These are phyloP conservation scores for Drechslerella stenobrocha DNA, from an alignment of 2,329 filamentous ascomycete species.

Conservation along the genomic window DNA sequence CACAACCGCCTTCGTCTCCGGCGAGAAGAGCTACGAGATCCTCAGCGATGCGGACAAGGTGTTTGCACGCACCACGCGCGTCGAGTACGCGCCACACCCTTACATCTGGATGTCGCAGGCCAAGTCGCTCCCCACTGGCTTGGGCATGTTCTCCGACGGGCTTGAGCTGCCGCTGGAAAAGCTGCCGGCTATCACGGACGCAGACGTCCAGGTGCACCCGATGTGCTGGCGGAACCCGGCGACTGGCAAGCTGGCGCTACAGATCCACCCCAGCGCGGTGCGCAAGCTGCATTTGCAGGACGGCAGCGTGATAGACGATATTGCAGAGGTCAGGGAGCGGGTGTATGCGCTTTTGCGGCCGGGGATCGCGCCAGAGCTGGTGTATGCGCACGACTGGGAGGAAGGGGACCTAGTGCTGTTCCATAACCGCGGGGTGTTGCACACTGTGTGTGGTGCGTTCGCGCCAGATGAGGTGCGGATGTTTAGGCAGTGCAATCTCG, in stretches of 20 bases:
- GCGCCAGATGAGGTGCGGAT: slow-evolving; percentile 71
- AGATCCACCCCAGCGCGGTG: slow-evolving; percentile 73
- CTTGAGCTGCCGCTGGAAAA: slow-evolving; percentile 65
- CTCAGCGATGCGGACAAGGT: slow-evolving; percentile 68
- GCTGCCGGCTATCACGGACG: slow-evolving; percentile 67
- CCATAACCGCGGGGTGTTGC: slow-evolving; percentile 74
- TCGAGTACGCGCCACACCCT: slow-evolving; percentile 77
- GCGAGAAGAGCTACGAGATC: slow-evolving; percentile 70
- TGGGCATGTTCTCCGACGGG: slow-evolving; percentile 70
- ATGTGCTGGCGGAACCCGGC: slow-evolving; percentile 78
- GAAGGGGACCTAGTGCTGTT: slow-evolving; percentile 77
- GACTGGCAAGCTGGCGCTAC: slow-evolving; percentile 69
- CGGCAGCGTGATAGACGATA: slow-evolving; percentile 70
- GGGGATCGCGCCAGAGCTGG: slow-evolving; percentile 68
- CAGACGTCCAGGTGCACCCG: slow-evolving; percentile 71
- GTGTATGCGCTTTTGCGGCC: slow-evolving; percentile 73
- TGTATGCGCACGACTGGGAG: slow-evolving; percentile 77
- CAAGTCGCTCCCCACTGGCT: slow-evolving; percentile 68
- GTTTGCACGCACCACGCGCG: slow-evolving; percentile 67
- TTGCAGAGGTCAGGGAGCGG: slow-evolving; percentile 68
- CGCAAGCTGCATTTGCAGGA: slow-evolving; percentile 69
- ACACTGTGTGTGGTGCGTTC: slow-evolving; percentile 76
- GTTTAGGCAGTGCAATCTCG: slow-evolving; percentile 78
- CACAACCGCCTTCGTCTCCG: slow-evolving; percentile 74
- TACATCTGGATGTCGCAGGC: slow-evolving; percentile 80